Conservation (phyloP, 2,329 filamentous ascomycete genomes). For the Pyrenophora tritici-repentis region DNA sequence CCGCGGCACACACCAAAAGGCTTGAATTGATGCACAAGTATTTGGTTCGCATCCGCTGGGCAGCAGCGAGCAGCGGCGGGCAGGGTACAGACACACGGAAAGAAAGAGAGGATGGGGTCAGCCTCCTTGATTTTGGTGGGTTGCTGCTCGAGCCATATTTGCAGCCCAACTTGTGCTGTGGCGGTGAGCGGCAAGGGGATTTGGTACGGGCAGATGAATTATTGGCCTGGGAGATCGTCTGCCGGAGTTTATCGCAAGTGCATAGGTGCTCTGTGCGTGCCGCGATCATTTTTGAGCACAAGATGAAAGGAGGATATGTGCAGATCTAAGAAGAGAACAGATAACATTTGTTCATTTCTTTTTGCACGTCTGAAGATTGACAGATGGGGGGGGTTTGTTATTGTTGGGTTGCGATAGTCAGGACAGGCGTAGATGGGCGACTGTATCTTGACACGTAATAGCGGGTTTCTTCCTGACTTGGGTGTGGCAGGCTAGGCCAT, state of each 20-base stretch:
- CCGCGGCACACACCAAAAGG: no score
- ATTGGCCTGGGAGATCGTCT: slow-evolving; percentile 31
- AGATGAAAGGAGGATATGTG: slow-evolving; percentile 25
- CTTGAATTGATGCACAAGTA: no score
- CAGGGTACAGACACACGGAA: no score
- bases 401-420: not conserved
- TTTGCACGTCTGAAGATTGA: slow-evolving; percentile 15
- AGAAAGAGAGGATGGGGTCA: slow-evolving; percentile 5
- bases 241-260: slow-evolving; percentile 17
- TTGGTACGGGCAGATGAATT: slow-evolving; percentile 22
- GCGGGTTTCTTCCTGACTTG: slow-evolving; percentile 2
- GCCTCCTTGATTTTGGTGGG: slow-evolving; percentile 1
- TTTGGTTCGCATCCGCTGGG: no score
- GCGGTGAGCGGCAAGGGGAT: slow-evolving; percentile 28
- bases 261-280: slow-evolving; percentile 26
- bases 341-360: not conserved
- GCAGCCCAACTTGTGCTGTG: slow-evolving; percentile 16
- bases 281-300: slow-evolving; percentile 11
- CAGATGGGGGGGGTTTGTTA: slow-evolving; percentile 1
- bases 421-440: slow-evolving; percentile 15
- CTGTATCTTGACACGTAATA: slow-evolving; percentile 31
- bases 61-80: no score
- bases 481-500: slow-evolving; percentile 20
- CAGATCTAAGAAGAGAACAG: not conserved
- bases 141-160: slow-evolving; percentile 1